Evolutionary conservation across 805 yeast genomes (phyloP), one percentile per base, ranked within the genome.

Genomic region (Priceomyces castillae): DNA sequence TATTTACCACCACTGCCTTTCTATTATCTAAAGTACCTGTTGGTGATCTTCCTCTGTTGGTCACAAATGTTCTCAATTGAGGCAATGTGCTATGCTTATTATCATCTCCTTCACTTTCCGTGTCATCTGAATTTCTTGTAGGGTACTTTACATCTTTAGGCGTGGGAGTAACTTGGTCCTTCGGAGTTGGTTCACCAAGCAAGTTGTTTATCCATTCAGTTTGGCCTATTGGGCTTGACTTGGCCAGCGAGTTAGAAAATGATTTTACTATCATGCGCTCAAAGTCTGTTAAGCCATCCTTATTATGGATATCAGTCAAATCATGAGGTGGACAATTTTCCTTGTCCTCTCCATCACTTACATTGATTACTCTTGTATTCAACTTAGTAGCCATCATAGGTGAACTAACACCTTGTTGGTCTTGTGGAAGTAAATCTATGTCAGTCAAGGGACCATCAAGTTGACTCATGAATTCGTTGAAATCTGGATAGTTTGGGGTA

Each of bases 371-470:
- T 33, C 81, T 67, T 3, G 82, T 78, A 50, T 77, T 78, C 34
- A 74, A 59, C 52, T 78, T 78, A 4, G 77, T 75, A n/a, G 82
- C 82, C 60, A 67, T 67, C 77, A 64, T 73, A 48, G 74, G 74
- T 40, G 73, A 77, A 5, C 74, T 69, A 3, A 56, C 54, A 3
- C 69, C 70, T 39, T 51, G 57, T 30, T 43, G 49, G 26, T 58
- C 66, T 31, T 62, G 67, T 5, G 75, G 75, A 33, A 71, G 50
- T 1, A 70, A 69, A 47, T 72, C 77, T 10, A 72, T 69, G 46
- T 72, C 77, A 11, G 77, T 72, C 42, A 71, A 58, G 3, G 77
- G 77, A 1, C 76, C 77, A 2, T 76, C 76, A 41, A 71, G 46
- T 51, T 70, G 74, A 41, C 62, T 61, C 58, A 71, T 62, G 49